phyloP scores from a whole-genome alignment of 495 filamentous ascomycete genomes.

The Penicillium mononematosum region DNA sequence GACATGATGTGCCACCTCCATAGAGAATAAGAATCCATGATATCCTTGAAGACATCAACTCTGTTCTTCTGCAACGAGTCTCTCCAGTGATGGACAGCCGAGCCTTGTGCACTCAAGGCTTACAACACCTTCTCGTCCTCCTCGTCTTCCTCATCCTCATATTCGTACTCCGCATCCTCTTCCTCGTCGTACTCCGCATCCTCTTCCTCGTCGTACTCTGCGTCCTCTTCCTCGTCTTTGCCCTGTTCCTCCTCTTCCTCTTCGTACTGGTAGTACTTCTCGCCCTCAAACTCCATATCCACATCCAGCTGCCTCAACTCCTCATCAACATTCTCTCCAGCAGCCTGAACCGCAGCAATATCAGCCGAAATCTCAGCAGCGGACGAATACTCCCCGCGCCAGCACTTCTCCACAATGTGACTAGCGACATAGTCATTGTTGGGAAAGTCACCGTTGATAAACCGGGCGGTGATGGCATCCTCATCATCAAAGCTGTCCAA shows the following conservation, averaged over 20 bases:
- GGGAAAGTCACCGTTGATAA: constrained; percentile 6
- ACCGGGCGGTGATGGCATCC: constrained; percentile 5
- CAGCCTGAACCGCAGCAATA: constrained; percentile 2
- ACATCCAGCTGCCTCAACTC: background rate
- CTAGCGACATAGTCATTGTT: constrained; percentile 8
- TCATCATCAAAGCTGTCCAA: constrained; percentile 15
- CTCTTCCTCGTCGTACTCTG: background rate
- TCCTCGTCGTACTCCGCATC: background rate
- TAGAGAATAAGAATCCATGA: constrained; percentile 12
- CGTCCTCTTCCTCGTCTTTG: background rate
- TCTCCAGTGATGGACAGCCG: background rate
- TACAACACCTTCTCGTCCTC: background rate
- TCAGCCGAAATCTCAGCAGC: constrained; percentile 7
- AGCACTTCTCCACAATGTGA: constrained; percentile 17
- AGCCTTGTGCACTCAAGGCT: background rate
- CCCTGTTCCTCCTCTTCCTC: background rate
- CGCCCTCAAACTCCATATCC: background rate
- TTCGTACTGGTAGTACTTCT: background rate
- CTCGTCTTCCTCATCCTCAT: background rate
- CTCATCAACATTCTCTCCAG: background rate
- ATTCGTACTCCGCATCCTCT: background rate
- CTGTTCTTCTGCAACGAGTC: background rate
- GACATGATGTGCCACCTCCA: constrained; percentile 2
- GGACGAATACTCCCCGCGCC: constrained; percentile 11
- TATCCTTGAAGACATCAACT: background rate